phyloP scores from a whole-genome alignment of 805 yeast species.

The Lipomyces chichibuensis region DNA sequence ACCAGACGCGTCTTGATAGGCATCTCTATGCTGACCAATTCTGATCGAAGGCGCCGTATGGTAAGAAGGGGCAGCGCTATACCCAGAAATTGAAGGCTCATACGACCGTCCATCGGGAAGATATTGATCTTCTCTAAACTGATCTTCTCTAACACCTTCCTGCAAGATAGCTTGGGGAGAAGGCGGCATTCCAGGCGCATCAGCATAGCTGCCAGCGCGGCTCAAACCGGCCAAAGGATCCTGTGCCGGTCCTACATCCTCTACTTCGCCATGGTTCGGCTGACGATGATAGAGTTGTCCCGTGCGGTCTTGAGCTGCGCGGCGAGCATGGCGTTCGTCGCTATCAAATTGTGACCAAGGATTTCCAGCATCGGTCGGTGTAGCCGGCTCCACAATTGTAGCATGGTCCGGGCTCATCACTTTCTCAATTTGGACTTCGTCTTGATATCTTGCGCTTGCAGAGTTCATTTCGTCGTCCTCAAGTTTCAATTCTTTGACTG shows the following conservation, averaged over 20 bases:
- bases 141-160: slow-evolving; percentile 9
- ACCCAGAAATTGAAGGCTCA: slow-evolving; percentile 7
- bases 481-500: slow-evolving; percentile 18
- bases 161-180: slow-evolving; percentile 21
- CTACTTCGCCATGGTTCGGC: slow-evolving; percentile 16
- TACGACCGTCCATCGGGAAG: slow-evolving; percentile 3
- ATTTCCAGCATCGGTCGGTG: slow-evolving; percentile 2
- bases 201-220: slow-evolving; percentile 15
- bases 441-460: slow-evolving; percentile 9
- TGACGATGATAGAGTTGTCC: slow-evolving; percentile 20
- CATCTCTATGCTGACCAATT: not conserved
- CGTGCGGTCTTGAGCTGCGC: slow-evolving; percentile 19
- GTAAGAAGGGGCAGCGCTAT: slow-evolving; percentile 16
- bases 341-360: slow-evolving; percentile 17
- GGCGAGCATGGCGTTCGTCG: slow-evolving; percentile 16
- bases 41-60: slow-evolving; percentile 14
- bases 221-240: slow-evolving; percentile 25
- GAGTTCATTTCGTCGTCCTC: slow-evolving; percentile 18
- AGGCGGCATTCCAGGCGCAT: slow-evolving; percentile 27
- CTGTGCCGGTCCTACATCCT: slow-evolving; percentile 23
- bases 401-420: slow-evolving; percentile 10
- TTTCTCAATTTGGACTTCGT: slow-evolving; percentile 9
- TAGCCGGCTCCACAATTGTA: slow-evolving; percentile 2
- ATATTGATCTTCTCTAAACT: too few relatives aligned
- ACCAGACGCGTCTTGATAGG: slow-evolving; percentile 9